Evolutionary conservation across 2,329 filamentous ascomycete species (phyloP), one percentile per base, ranked within the genome.

Genomic region (Beauveria pseudobassiana): DNA sequence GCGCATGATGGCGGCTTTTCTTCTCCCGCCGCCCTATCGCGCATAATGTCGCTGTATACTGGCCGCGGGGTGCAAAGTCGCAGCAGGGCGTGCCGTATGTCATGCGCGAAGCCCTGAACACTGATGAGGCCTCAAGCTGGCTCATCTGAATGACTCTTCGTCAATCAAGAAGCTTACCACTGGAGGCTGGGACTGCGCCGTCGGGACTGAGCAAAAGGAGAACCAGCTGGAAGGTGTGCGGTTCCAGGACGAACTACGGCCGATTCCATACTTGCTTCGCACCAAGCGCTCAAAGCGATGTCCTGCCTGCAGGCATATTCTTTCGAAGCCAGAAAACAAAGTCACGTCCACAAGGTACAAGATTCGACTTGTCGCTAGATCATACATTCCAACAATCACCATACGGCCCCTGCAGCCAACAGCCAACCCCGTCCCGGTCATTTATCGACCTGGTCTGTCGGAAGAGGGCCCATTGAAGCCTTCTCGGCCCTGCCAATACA

Each of bases 211-310:
- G 22, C 83, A 85, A 65, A 74, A 75, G 73, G 80, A 70, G 53
- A 74, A 67, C 16, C 83, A 85, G 64, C 64, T 78, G 69, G 81
- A 75, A 75, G 84, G 78, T 59, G 76, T 83, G 2, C 84, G 83
- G 7, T 93, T 95, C 70, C 76, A 84, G 1, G 82, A 87, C 59
- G 85, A 93, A 22, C 83, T 98, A 5, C 87, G 91, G 30, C 95
- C 95, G 0, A 82, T 93, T 16, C 88, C 93, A 0, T 88, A 90
- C 18, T 82, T 96, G 2, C 84, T 99, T 16, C 88, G 91, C 62
- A 96, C 93, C 0, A 97, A 97, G 72, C 89, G 93, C 43, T 92
- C 91, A 22, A 98, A 97, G 77, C 90, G 95, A 51, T 99, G 95
- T 74, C 89, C 91, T 56, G 84, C 88, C 12, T 99, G 95, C 76